Base-by-base conservation (phyloP, 2,329 filamentous ascomycete genomes). In the Cordyceps cateniannulata region DNA sequence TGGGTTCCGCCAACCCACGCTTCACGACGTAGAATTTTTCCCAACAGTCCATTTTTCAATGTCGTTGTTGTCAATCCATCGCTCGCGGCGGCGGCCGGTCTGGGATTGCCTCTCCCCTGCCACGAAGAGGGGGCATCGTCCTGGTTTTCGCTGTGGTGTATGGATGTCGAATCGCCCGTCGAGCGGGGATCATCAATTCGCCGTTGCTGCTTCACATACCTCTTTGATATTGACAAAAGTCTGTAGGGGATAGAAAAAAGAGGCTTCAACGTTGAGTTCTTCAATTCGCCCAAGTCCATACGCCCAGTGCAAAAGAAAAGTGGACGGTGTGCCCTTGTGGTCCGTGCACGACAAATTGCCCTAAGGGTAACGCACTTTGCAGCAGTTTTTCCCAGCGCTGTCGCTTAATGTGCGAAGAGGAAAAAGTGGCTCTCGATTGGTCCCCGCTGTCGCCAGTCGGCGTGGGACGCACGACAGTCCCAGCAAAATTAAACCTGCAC, bases 51-150 rank as follows among this genome's bases (percentile, higher is more conserved):
- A 51, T 44, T n/a, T 51, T 44, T 51, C 32, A 51, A 59, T 59
- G n/a, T 20, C 24, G 20, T n/a, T 53, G 49, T 32, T 59, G 38
- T 42, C 18, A 35, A 35, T 40, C 48, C 14, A 59, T 53, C 49
- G 49, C 42, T 59, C 40, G 20, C 40, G 25, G 25, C 20, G 10
- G 20, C 62, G 61, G 68, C 68, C 66, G 66, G 65, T 65, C 70
- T 73, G 69, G 67, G 84, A 87, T 86, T 87, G 81, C 81, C 83
- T 79, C 18, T 79, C 80, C 79, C 75, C 81, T 73, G 81, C 82
- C 83, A 81, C 81, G 72, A 74, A 77, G 71, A 76, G 72, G 61
- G 75, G 72, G 73, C 72, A 74, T 77, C 68, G 70, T 74, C 73
- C 74, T 72, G 67, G 65, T 72, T 69, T 45, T 59, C 32, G 38